These are phyloP conservation scores for Cryptococcus sp. DNA, from an alignment of 1,284 basidiomycete species.

Conservation along the genomic window DNA sequence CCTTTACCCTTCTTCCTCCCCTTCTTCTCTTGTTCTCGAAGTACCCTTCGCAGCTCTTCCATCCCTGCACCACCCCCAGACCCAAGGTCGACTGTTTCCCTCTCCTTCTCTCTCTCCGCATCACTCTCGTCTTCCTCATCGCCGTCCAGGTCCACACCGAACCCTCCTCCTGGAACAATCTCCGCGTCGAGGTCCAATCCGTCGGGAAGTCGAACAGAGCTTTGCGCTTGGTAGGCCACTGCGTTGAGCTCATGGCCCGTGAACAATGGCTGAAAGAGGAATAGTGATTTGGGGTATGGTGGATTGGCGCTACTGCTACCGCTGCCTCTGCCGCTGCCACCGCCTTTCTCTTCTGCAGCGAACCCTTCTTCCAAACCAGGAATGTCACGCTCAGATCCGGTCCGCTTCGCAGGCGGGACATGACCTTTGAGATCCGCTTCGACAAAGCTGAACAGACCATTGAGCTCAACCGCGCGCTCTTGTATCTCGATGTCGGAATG, in stretches of 20 bases:
- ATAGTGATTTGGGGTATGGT: constrained; percentile 77
- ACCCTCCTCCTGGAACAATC: constrained; percentile 64
- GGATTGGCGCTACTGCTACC: constrained; percentile 52
- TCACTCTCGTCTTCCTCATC: constrained; percentile 44
- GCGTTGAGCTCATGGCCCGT: constrained; percentile 80
- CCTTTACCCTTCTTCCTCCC: constrained; percentile 44
- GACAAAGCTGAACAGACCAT: constrained; percentile 78
- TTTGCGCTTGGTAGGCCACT: constrained; percentile 77
- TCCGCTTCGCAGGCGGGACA: constrained; percentile 39
- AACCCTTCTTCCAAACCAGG: constrained; percentile 51
- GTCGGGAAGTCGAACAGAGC: constrained; percentile 74
- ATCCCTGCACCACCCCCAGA: constrained; percentile 49
- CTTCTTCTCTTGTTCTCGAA: constrained; percentile 54
- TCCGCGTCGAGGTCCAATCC: constrained; percentile 81
- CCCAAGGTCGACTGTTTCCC: constrained; percentile 34
- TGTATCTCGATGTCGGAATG: constrained; percentile 81
- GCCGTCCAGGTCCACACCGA: constrained; percentile 25
- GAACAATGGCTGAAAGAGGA: constrained; percentile 81
- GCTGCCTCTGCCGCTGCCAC: background rate
- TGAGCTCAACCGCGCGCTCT: constrained; percentile 82
- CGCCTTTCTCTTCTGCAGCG: constrained; percentile 13
- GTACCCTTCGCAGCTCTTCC: constrained; percentile 51
- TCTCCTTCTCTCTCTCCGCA: constrained; percentile 40
- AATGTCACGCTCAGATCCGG: constrained; percentile 36
- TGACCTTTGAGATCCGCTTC: constrained; percentile 72